phyloP scores from a whole-genome alignment of 306 rosid species.

The Cotoneaster glaucophyllus region DNA sequence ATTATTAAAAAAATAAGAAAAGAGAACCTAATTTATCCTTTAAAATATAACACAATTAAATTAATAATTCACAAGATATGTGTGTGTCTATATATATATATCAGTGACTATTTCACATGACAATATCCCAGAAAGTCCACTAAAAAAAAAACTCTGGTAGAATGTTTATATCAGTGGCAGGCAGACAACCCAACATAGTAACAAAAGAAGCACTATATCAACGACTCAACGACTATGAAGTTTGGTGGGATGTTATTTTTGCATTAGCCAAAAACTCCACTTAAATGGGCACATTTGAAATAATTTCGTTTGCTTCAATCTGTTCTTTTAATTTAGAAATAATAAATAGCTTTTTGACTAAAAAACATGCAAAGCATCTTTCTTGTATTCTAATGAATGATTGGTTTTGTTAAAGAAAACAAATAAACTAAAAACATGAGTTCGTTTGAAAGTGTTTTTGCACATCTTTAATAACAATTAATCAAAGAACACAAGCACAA shows the following conservation, averaged over 20 bases:
- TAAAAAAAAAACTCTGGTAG: too few species aligned
- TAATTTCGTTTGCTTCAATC: not conserved
- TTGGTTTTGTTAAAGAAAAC: not conserved
- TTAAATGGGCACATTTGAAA: not conserved
- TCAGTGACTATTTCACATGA: too few species aligned
- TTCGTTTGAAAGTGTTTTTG: not conserved
- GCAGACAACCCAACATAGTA: not conserved
- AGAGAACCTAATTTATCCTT: too few species aligned
- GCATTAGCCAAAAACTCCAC: not conserved
- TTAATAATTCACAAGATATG: too few species aligned
- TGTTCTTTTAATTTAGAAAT: not conserved
- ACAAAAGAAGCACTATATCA: not conserved
- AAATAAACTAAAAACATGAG: not conserved
- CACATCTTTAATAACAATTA: not conserved
- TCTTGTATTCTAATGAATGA: not conserved
- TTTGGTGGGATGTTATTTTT: not conserved
- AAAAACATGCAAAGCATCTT: not conserved
- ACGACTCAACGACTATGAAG: not conserved
- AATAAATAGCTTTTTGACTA: not conserved
- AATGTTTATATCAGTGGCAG: not conserved
- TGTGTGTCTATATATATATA: too few species aligned
- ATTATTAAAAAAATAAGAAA: too few species aligned
- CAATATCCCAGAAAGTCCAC: too few species aligned
- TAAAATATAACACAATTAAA: too few species aligned
- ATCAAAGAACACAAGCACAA: not conserved